phyloP scores from a whole-genome alignment of 148 eudicot genomes.

The Agrostemma githago region DNA sequence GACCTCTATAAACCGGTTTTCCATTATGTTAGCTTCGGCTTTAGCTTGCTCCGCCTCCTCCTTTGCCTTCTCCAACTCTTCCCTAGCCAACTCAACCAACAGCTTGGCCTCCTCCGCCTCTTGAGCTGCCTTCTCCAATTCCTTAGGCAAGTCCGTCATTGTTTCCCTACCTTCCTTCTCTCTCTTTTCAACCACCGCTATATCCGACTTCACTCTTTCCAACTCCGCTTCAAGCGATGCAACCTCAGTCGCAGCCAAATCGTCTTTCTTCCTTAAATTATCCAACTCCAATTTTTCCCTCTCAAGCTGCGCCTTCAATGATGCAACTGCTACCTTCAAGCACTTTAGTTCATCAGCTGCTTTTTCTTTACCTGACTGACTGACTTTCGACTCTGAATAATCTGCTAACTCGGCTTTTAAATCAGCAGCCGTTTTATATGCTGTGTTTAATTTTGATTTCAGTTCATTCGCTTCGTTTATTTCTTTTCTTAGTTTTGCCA shows the following conservation, averaged over 20 bases:
- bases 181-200: conserved; percentile 46
- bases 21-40: conserved; percentile 61
- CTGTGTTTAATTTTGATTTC: conserved; percentile 55
- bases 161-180: conserved; percentile 68
- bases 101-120: conserved; percentile 71
- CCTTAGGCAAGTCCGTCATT: conserved; percentile 61
- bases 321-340: conserved; percentile 56
- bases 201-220: conserved; percentile 63
- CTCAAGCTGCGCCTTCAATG: conserved; percentile 64
- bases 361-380: conserved; percentile 42
- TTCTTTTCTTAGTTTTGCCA: conserved; percentile 52
- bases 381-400: conserved; percentile 67
- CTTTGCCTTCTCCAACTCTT: conserved; percentile 54
- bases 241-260: conserved; percentile 71
- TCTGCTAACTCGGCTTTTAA: conserved; percentile 76
- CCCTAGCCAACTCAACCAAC: conserved; percentile 46
- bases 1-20: conserved; percentile 82
- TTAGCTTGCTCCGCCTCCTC: conserved; percentile 79
- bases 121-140: conserved; percentile 58
- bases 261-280: conserved; percentile 62
- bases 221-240: conserved; percentile 80
- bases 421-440: conserved; percentile 45
- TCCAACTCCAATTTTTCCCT: conserved; percentile 49
- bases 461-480: conserved; percentile 59
- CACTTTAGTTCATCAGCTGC: conserved; percentile 54